Evolutionary conservation across 106 monocot species (phyloP).

Genomic region (Triglochin maritima): DNA sequence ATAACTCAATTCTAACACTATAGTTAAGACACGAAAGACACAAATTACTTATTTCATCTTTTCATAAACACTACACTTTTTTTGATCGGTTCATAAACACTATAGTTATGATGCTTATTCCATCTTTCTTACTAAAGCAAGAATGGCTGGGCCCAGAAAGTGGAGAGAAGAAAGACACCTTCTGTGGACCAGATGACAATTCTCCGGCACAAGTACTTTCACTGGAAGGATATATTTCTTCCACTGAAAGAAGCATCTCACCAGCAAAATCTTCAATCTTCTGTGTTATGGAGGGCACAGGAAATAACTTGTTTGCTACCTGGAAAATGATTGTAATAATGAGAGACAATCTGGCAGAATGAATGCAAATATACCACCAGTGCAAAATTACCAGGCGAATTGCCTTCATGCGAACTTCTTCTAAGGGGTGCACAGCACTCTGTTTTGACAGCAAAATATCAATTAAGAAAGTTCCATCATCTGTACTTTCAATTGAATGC

Average conservation of each 20-base stretch:
- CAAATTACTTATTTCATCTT: no score
- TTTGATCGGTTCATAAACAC: no score
- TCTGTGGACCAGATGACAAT: constrained; percentile 16
- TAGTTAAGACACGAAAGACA: no score
- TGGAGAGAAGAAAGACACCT: constrained; percentile 17
- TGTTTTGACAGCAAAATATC: constrained; percentile 5
- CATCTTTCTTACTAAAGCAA: no score
- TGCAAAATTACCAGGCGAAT: constrained; percentile 67
- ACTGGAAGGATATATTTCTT: constrained; percentile 18
- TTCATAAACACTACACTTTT: no score
- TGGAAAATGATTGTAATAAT: constrained; percentile 19
- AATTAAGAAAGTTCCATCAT: no score
- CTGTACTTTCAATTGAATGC: not conserved
- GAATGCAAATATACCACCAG: not conserved
- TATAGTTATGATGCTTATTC: no score
- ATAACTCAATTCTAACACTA: no score
- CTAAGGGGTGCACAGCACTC: constrained; percentile 74
- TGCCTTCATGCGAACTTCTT: constrained; percentile 98
- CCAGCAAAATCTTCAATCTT: constrained; percentile 88
- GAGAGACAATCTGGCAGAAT: not conserved
- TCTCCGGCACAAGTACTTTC: constrained; percentile 14
- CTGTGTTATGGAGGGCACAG: constrained; percentile 59
- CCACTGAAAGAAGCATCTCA: constrained; percentile 52
- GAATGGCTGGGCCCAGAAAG: no score
- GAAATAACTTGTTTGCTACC: constrained; percentile 96